Base-by-base conservation (phyloP, 305 asterid genomes). In the Solanum hybrid region DNA sequence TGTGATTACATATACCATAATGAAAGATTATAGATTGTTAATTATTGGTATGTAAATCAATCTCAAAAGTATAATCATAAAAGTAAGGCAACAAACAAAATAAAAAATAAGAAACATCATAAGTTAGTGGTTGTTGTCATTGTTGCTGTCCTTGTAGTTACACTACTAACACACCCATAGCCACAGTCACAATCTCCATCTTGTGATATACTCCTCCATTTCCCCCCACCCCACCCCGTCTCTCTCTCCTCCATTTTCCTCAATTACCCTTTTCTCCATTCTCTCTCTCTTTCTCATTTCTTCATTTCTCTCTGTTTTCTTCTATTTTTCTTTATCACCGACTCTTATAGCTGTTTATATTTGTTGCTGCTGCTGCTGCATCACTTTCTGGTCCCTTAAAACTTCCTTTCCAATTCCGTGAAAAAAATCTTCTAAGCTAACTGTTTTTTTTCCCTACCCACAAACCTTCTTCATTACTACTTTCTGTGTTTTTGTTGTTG, bases 341-440 rank as follows among this genome's bases (percentile, higher is more conserved):
- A 31, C 90, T 87, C 89, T 78, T 86, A 76, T 90, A 87, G 91
- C 27, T 34, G 4, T 32, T 45, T 77, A 5, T 73, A 29, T 2
- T 29, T 73, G 37, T 89, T 92, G 86, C 90, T 85, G 95, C 87
- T 95, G 94, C 94, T 38, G 45, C 56, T 12, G 94, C 94, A 94
- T 96, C 99, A 93, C 91, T 95, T 93, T 96, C 98, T 91, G 92
- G 91, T 93, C 93, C 93, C 91, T 91, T 89, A 32, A 86, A 89
- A 84, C 89, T 91, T 84, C 88, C 82, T 89, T 91, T 86, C 94
- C 91, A 86, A 81, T 91, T 87, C 92, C 88, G 88, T 90, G 77
- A 71, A 82, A 85, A 51, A 66, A 38, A 29, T 71, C 60, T 27
- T 80, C 85, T 71, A 40, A 89, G 81, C 91, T 89, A 92, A 93